Base-by-base conservation (phyloP, 805 yeast species). In the Saccharomycopsis capsularis region DNA sequence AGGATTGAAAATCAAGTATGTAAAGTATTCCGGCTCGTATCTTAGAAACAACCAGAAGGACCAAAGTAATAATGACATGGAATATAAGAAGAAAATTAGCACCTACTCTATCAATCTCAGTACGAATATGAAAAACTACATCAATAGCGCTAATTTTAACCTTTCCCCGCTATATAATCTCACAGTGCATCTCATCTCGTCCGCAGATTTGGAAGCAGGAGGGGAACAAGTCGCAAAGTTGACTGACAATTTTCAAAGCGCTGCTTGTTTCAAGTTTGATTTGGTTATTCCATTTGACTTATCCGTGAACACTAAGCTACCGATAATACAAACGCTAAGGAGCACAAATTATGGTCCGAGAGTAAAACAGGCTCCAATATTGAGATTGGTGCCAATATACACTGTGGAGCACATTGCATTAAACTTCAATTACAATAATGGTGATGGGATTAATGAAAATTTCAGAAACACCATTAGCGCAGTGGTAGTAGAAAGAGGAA, bases 361-460 rank as follows among this genome's bases (percentile, higher is more conserved):
- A 3, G 35, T 40, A 49, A 55, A 48, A 42, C 38, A 54, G 6
- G 75, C 84, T 0, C 82, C 87, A 7, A 67, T 86, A 3, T 59
- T 91, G 23, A 68, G 91, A 34, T 67, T 91, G 22, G 79, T 87
- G 2, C 83, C 96, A 1, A 76, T 82, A 50, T 82, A 86, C 58
- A 82, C 95, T 2, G 79, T 87, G 23, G 96, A 91, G 57, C 98
- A 91, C 61, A 81, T 88, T 54, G 77, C 79, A 53, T 59, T 74
- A 50, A 68, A 73, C 57, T 75, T 79, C 68, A 51, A 66, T 55
- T 44, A 59, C 46, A 55, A 59, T 11, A 53, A 56, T 34, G 53
- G 58, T 18, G 59, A 67, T 66, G 53, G 56, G 29, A 15, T 59
- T 44, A 56, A 53, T 51, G 65, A 56, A 37, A 64, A 68, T 30